phyloP scores from a whole-genome alignment of 164 flowering plant genomes.

The Annona squamosa region DNA sequence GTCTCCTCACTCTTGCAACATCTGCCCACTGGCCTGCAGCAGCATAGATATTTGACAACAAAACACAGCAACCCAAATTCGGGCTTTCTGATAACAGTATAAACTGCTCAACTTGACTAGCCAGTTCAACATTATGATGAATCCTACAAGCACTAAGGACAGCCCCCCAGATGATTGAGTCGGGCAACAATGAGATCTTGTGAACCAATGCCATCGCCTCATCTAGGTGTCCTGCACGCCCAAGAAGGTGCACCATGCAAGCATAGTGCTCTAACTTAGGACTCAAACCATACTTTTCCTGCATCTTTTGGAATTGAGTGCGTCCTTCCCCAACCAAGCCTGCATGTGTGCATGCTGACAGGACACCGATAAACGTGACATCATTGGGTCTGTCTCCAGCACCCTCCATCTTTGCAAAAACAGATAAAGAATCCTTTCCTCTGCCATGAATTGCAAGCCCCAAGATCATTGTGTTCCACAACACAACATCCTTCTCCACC shows the following conservation, averaged over 20 bases:
- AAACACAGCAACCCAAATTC: conserved; percentile 23
- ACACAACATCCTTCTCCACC: conserved; percentile 17
- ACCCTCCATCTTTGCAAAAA: conserved; percentile 20
- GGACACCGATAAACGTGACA: conserved; percentile 24
- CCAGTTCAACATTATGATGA: conserved; percentile 20
- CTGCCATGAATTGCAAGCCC: conserved; percentile 22
- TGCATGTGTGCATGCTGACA: conserved; percentile 26
- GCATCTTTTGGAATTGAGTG: conserved; percentile 15
- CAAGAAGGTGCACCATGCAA: conserved; percentile 30
- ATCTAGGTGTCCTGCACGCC: conserved; percentile 25
- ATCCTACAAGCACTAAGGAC: conserved; percentile 25
- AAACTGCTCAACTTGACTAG: conserved; percentile 16
- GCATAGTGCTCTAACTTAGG: conserved; percentile 29
- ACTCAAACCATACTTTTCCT: conserved; percentile 12
- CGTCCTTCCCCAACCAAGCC: conserved; percentile 26
- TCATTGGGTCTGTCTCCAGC: conserved; percentile 19
- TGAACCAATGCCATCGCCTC: conserved; percentile 19
- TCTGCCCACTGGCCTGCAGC: conserved; percentile 24
- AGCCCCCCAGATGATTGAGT: conserved; percentile 28
- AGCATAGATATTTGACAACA: conserved; percentile 26
- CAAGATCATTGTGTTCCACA: conserved; percentile 25
- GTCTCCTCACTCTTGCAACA: conserved; percentile 22
- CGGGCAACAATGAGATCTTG: conserved; percentile 21
- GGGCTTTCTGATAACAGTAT: conserved; percentile 12
- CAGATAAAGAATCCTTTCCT: conserved; percentile 22